Conservation (phyloP, 148 eudicot genomes). For the Persicaria tinctoria region DNA sequence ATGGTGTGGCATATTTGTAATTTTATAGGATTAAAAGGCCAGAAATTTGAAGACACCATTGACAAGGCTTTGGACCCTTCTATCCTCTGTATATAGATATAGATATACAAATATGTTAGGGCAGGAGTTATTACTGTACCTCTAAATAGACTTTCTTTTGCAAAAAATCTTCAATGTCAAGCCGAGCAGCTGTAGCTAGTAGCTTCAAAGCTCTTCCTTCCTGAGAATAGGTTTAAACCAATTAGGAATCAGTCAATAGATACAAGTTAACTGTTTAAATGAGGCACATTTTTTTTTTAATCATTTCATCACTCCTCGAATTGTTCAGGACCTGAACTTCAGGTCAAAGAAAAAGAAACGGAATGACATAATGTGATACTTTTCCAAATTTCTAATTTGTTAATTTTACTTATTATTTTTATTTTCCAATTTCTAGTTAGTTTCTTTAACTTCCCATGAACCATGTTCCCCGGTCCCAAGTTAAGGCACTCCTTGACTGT, state of each 20-base stretch:
- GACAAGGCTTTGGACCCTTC: too few species aligned
- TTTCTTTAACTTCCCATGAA: too few species aligned
- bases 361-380: too few species aligned
- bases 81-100: too few species aligned
- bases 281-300: background rate
- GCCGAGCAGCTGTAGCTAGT: slow-evolving; percentile 95
- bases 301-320: background rate
- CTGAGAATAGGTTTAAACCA: slow-evolving; percentile 22
- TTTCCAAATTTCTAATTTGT: too few species aligned
- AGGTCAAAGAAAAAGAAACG: background rate
- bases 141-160: slow-evolving; percentile 94
- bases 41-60: too few species aligned
- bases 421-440: too few species aligned
- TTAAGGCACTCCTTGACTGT: too few species aligned
- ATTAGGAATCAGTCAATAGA: background rate
- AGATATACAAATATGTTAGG: background rate
- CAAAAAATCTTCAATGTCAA: slow-evolving; percentile 96
- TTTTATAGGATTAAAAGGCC: too few species aligned
- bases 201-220: slow-evolving; percentile 92
- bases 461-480: too few species aligned
- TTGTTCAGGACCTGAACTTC: background rate
- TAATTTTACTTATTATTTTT: too few species aligned
- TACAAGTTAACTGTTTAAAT: background rate
- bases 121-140: slow-evolving; percentile 30
- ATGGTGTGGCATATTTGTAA: too few species aligned